phyloP scores from a whole-genome alignment of 192 early-diverging fungal species.

The Coemansia sp. region DNA sequence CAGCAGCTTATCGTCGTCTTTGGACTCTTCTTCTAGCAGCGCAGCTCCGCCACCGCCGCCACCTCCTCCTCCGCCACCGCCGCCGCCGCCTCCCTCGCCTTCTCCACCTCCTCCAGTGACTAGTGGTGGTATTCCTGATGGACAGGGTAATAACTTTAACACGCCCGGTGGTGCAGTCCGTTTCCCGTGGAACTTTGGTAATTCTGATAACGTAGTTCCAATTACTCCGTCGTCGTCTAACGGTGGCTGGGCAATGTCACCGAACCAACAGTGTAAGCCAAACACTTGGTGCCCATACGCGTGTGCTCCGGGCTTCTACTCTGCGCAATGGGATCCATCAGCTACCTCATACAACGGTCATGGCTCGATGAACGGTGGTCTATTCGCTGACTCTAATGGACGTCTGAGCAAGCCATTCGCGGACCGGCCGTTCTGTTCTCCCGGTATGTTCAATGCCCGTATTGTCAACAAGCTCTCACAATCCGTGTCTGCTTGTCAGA shows the following conservation, averaged over 20 bases:
- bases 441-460: conserved; percentile 37
- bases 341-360: conserved; percentile 36
- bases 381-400: conserved; percentile 31
- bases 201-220: conserved; percentile 43
- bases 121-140: conserved; percentile 36
- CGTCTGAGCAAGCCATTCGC: conserved; percentile 42
- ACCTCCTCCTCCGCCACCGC: not conserved
- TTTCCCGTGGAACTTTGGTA: conserved; percentile 53
- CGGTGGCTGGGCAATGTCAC: conserved; percentile 58
- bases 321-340: conserved; percentile 48
- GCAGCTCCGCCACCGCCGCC: not conserved
- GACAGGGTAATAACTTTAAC: conserved; percentile 48
- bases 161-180: conserved; percentile 30
- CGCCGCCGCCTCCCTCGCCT: not conserved
- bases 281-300: conserved; percentile 52
- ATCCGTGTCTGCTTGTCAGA: conserved; percentile 55
- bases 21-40: conserved; percentile 8
- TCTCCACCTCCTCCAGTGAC: not conserved
- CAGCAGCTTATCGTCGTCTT: conserved; percentile 6
- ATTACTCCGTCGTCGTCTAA: conserved; percentile 32
- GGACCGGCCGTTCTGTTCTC: conserved; percentile 31
- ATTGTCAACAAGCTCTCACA: conserved; percentile 39
- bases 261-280: conserved; percentile 40
- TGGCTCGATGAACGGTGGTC: conserved; percentile 54
- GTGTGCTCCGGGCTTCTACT: conserved; percentile 46